phyloP scores from a whole-genome alignment of 345 rosid species.

The Populus davidiana region DNA sequence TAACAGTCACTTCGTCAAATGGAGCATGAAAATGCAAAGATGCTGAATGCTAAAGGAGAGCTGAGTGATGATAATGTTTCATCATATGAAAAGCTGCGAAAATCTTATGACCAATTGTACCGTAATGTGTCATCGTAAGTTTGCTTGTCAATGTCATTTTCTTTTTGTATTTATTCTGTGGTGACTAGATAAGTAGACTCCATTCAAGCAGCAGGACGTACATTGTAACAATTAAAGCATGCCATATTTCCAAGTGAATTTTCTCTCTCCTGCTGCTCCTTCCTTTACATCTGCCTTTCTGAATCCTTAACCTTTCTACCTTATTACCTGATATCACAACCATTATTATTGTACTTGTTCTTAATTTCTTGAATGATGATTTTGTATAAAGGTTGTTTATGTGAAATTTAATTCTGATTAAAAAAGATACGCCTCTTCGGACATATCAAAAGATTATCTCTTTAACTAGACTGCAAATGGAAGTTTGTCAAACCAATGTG shows the following conservation, averaged over 20 bases:
- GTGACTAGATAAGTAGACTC: neutral
- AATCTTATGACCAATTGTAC: constrained; percentile 87
- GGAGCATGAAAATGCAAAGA: constrained; percentile 95
- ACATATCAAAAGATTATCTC: neutral
- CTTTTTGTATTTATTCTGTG: neutral
- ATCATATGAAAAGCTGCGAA: constrained; percentile 90
- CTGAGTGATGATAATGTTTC: constrained; percentile 85
- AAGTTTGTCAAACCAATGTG: neutral
- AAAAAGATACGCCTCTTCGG: neutral
- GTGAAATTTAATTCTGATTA: neutral
- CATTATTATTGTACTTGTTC: neutral
- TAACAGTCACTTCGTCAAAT: constrained; percentile 82
- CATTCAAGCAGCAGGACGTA: neutral
- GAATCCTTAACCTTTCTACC: neutral
- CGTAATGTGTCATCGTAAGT: constrained; percentile 92
- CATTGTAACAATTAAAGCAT: neutral
- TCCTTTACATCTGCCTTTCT: neutral
- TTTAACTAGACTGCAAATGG: neutral
- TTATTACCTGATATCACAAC: neutral
- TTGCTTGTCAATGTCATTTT: constrained; percentile 10
- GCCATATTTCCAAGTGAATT: neutral
- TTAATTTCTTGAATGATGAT: neutral
- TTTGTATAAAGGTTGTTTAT: neutral
- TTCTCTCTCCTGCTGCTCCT: neutral
- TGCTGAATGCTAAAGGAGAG: constrained; percentile 94